Percentiles rank a stretch among this genome's conserved stretches.
Conservation (phyloP, 1,284 basidiomycete species). For the Cryptococcus sp. region DNA sequence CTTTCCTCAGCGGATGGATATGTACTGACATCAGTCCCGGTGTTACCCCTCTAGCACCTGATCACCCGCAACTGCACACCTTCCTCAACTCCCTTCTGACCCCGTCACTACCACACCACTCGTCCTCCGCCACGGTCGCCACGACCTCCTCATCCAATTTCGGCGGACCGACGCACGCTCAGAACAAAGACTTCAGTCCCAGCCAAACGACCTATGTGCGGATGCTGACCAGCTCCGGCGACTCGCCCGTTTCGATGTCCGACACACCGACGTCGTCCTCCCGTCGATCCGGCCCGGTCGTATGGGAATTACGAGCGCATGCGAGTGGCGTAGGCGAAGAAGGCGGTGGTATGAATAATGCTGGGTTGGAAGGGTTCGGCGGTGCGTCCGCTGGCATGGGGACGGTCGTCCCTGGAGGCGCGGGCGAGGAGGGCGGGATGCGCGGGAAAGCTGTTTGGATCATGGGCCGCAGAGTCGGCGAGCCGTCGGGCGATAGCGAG, state of each 20-base stretch:
- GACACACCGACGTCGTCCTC: constrained; percentile 4
- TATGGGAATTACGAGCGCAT: constrained; percentile 43
- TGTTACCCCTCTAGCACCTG: constrained; percentile 17
- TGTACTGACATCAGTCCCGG: background rate
- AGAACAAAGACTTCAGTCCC: background rate
- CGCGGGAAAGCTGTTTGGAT: constrained; percentile 48
- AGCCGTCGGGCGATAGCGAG: constrained; percentile 24
- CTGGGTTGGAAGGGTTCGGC: constrained; percentile 9
- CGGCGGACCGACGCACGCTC: background rate
- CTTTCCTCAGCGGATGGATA: background rate
- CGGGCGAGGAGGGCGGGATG: constrained; percentile 14
- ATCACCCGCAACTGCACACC: constrained; percentile 29
- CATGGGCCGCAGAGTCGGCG: constrained; percentile 41
- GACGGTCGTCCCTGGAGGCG: constrained; percentile 23
- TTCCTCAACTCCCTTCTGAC: constrained; percentile 31
- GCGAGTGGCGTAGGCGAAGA: constrained; percentile 32
- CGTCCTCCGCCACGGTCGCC: constrained; percentile 15
- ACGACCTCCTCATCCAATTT: constrained; percentile 8
- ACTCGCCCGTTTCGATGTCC: constrained; percentile 5
- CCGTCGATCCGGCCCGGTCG: constrained; percentile 20
- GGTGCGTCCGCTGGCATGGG: constrained; percentile 13
- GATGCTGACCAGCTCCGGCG: constrained; percentile 17
- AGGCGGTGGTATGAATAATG: background rate
- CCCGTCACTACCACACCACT: constrained; percentile 17
- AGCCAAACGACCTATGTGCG: constrained; percentile 30